Evolutionary conservation across 371 early-diverging fungal genomes (phyloP), one percentile per base, ranked within the genome.

Genomic region (Zychaea mexicana): DNA sequence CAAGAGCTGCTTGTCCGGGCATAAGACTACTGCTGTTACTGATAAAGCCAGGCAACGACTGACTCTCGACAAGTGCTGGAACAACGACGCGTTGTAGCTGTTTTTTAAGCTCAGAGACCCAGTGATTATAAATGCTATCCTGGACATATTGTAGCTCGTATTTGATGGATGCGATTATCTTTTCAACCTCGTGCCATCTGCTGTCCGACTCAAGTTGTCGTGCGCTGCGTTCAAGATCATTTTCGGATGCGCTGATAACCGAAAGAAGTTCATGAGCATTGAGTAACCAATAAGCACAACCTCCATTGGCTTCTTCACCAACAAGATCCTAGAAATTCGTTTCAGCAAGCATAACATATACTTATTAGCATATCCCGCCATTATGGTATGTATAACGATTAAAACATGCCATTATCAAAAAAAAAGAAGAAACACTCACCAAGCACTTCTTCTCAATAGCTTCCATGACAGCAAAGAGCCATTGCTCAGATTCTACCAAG

Each of bases 51-150:
- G 94, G 93, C 21, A 94, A 79, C 3, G 89, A 82, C 76, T 94
- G 93, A 76, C 88, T 87, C 72, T 94, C 96, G 47, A 95, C 90
- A n/a, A 94, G 88, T 32, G 92, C 93, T 5, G 95, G 91, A 27
- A 96, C 90, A 63, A 92, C 89, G 83, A 96, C 88, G 80, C 91
- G 92, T 69, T 81, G 79, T 26, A 96, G 78, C 24, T 92, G 86
- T 78, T 93, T 93, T 75, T 94, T 94, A 65, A 93, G 82, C 57
- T 94, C 93, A 74, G 91, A 91, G 81, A 94, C 85, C 93, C 94
- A 93, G 38, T 77, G 79, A 52, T 74, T 73, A 69, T 78, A 85
- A 53, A 85, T 77, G 52, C 75, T 75, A 60, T 78, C 74, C 61
- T 85, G 78, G 12, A 81, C 57, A 56, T 78, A 74, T 67, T 79